A percentile compares a stretch with the other conserved stretches of the same genome.
These are phyloP conservation scores for Sextonia rubra DNA, from an alignment of 164 flowering plant species.

Conservation along the genomic window DNA sequence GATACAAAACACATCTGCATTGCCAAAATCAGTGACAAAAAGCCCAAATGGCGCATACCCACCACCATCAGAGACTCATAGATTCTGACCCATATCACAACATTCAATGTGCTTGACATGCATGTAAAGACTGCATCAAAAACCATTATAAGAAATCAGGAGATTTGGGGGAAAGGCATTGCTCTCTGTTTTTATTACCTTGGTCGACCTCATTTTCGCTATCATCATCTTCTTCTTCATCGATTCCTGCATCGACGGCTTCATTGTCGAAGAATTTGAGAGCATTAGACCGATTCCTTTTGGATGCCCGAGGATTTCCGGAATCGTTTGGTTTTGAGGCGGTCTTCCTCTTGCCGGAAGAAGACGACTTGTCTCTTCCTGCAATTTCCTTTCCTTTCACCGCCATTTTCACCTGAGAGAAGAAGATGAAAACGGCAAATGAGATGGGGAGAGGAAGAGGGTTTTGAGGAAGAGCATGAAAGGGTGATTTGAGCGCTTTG, in stretches of 20 bases:
- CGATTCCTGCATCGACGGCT: constrained; percentile 39
- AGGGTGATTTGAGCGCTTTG: neutral
- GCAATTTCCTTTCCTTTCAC: constrained; percentile 20
- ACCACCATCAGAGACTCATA: too few species aligned
- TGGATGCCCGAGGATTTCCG: constrained; percentile 35
- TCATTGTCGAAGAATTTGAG: constrained; percentile 70
- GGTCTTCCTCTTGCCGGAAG: constrained; percentile 36
- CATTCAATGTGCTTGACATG: neutral
- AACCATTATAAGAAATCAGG: neutral
- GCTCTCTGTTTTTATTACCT: constrained; percentile 15
- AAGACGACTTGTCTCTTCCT: neutral
- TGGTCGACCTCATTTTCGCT: constrained; percentile 36
- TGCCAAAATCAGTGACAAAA: neutral
- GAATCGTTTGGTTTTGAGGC: constrained; percentile 9
- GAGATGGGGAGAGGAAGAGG: neutral
- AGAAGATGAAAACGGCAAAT: too few species aligned
- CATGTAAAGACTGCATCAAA: neutral
- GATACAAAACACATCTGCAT: neutral
- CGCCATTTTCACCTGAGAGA: constrained; percentile 14
- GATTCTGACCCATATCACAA: neutral
- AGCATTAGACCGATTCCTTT: constrained; percentile 38
- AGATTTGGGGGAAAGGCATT: neutral
- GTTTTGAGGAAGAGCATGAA: neutral
- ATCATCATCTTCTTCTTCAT: constrained; percentile 9
- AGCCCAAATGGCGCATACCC: too few species aligned